Evolutionary conservation across 345 rosid genomes (phyloP).

Genomic region (Luvunga scandens): DNA sequence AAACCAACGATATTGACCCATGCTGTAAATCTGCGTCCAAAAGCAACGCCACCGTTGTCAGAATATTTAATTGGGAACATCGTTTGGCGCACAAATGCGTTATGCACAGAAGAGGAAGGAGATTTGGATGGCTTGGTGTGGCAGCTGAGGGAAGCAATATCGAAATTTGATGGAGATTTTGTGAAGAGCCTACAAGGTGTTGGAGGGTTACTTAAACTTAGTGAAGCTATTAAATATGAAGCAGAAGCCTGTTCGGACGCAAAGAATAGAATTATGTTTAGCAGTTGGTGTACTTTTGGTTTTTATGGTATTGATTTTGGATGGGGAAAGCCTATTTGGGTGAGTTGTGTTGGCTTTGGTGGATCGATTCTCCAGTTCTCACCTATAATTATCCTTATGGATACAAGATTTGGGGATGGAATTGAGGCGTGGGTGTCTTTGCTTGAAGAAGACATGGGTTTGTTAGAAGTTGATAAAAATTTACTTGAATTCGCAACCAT

Average conservation of each 20-base stretch:
- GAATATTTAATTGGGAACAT: conserved; percentile 46
- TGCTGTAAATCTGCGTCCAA: conserved; percentile 31
- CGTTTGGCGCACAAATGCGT: conserved; percentile 20
- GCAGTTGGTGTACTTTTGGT: too few relatives aligned
- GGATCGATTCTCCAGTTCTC: too few relatives aligned
- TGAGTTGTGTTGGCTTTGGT: not conserved
- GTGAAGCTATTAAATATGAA: conserved; percentile 7
- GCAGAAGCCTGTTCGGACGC: not conserved
- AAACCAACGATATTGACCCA: conserved; percentile 37
- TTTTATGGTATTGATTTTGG: conserved; percentile 26
- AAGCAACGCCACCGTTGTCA: conserved; percentile 24
- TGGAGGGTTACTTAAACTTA: not conserved
- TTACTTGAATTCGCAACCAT: too few relatives aligned
- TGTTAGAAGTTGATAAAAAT: too few relatives aligned
- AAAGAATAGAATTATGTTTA: conserved; percentile 19
- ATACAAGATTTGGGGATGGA: too few relatives aligned
- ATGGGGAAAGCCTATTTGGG: conserved; percentile 37
- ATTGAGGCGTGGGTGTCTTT: too few relatives aligned
- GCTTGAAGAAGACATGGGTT: too few relatives aligned
- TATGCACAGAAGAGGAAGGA: conserved; percentile 4
- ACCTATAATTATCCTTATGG: too few relatives aligned
- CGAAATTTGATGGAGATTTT: conserved; percentile 14
- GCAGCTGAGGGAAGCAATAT: conserved; percentile 6
- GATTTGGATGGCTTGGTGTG: not conserved
- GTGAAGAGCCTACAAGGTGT: conserved; percentile 17